These are phyloP conservation scores for Aspergillus oerlinghausenensis DNA, from an alignment of 2,329 filamentous ascomycete genomes.

Conservation along the genomic window DNA sequence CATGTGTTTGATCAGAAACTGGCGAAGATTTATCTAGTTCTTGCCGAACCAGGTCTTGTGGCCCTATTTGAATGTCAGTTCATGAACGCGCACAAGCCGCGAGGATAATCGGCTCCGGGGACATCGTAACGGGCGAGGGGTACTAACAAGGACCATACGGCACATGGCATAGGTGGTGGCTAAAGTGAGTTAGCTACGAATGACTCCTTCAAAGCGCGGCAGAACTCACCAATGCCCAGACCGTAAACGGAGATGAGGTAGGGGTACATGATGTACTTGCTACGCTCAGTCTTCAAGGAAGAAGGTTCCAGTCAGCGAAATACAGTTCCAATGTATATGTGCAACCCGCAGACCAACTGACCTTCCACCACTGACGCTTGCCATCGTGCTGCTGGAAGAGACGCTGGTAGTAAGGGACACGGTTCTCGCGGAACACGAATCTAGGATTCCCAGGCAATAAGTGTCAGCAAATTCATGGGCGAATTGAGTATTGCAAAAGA, in stretches of 20 bases:
- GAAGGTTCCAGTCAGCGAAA: neutral
- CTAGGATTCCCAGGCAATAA: slow-evolving; percentile 23
- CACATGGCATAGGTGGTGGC: slow-evolving; percentile 41
- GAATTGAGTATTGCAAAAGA: slow-evolving; percentile 1
- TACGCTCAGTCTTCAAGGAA: slow-evolving; percentile 47
- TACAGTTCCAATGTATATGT: slow-evolving; percentile 1
- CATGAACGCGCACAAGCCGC: neutral
- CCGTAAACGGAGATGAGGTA: slow-evolving; percentile 53
- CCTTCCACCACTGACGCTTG: slow-evolving; percentile 64
- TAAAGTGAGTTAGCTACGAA: slow-evolving; percentile 17
- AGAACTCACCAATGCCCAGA: slow-evolving; percentile 44
- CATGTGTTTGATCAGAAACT: slow-evolving; percentile 4
- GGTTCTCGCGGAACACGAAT: slow-evolving; percentile 61
- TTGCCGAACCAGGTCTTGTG: slow-evolving; percentile 59
- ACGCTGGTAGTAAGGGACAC: slow-evolving; percentile 63
- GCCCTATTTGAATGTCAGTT: slow-evolving; percentile 39
- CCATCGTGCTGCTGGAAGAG: slow-evolving; percentile 64
- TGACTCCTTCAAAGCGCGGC: neutral
- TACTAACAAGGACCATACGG: slow-evolving; percentile 42
- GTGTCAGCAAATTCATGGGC: slow-evolving; percentile 16
- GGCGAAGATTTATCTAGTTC: slow-evolving; percentile 21
- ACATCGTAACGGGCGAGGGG: neutral
- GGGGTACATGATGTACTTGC: slow-evolving; percentile 56
- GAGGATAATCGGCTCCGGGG: neutral
- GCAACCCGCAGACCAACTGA: slow-evolving; percentile 38